Conservation (phyloP, 2,329 filamentous ascomycete species). For the Sordariomycetes sp. region DNA sequence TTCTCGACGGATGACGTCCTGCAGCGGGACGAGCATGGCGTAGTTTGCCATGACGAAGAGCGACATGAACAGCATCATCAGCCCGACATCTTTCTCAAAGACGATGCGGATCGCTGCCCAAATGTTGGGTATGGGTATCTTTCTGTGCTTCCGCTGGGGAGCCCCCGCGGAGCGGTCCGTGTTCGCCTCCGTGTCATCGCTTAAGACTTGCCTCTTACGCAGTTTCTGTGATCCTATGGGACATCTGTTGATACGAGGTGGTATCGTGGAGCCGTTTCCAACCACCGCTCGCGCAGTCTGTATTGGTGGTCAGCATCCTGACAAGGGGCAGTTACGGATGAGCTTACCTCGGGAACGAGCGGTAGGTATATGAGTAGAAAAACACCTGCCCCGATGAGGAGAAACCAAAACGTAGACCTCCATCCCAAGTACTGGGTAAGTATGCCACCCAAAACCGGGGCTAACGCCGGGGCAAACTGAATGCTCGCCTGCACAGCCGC, state of each 20-base stretch:
- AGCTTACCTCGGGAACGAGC: constrained; percentile 14
- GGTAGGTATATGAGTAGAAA: constrained; percentile 33
- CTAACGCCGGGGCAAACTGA: constrained; percentile 29
- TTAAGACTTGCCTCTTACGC: constrained; percentile 1
- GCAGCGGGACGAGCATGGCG: constrained; percentile 20
- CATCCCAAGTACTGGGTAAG: constrained; percentile 42
- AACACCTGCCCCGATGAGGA: constrained; percentile 31
- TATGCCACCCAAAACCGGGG: constrained; percentile 43
- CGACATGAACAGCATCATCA: constrained; percentile 21
- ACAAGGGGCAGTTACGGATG: not conserved
- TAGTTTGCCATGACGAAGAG: constrained; percentile 24
- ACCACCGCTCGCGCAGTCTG: constrained; percentile 26
- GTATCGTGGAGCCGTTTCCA: constrained; percentile 32
- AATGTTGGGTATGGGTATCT: constrained; percentile 18
- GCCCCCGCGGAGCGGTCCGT: not conserved
- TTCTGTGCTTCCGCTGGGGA: constrained; percentile 2
- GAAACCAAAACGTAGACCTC: constrained; percentile 46
- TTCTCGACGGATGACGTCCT: constrained; percentile 19
- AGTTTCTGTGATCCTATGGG: not conserved
- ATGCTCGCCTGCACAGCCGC: constrained; percentile 32
- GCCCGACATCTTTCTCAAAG: constrained; percentile 19
- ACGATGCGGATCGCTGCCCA: constrained; percentile 19
- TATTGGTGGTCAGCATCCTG: not conserved
- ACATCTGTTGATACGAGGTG: constrained; percentile 12
- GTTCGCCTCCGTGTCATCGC: not conserved